These are phyloP conservation scores for Lathyrus oleraceus DNA, from an alignment of 306 rosid genomes.

Conservation along the genomic window DNA sequence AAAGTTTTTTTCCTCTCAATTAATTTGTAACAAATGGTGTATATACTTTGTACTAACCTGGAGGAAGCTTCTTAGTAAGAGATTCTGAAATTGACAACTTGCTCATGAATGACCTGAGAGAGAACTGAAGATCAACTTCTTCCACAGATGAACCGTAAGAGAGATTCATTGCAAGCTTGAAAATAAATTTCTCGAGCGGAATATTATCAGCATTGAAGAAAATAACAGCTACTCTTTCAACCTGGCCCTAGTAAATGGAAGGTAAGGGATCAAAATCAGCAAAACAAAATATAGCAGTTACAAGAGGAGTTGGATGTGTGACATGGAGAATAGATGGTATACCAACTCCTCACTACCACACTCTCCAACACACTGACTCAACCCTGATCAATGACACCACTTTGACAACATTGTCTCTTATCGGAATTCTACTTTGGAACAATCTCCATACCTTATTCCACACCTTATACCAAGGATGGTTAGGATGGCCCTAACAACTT, in stretches of 20 bases:
- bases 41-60: constrained; percentile 42
- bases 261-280: constrained; percentile 25
- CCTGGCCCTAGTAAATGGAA: constrained; percentile 61
- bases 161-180: constrained; percentile 66
- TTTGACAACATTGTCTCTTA: too few relatives aligned
- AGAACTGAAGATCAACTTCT: constrained; percentile 67
- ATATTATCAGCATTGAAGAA: constrained; percentile 53
- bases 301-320: neutral
- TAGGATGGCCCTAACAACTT: neutral
- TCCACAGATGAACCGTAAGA: constrained; percentile 58
- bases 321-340: neutral
- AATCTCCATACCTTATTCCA: too few relatives aligned
- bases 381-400: too few relatives aligned
- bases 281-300: constrained; percentile 14
- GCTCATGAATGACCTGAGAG: constrained; percentile 78
- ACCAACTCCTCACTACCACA: too few relatives aligned
- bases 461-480: too few relatives aligned
- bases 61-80: constrained; percentile 64
- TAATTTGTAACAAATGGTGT: neutral
- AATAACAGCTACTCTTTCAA: constrained; percentile 78
- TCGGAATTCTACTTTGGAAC: too few relatives aligned
- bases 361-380: too few relatives aligned
- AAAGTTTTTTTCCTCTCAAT: neutral
- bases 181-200: constrained; percentile 72
- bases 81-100: constrained; percentile 74